Base-by-base conservation (phyloP, 2,329 filamentous ascomycete genomes). In the Botrytis aclada region DNA sequence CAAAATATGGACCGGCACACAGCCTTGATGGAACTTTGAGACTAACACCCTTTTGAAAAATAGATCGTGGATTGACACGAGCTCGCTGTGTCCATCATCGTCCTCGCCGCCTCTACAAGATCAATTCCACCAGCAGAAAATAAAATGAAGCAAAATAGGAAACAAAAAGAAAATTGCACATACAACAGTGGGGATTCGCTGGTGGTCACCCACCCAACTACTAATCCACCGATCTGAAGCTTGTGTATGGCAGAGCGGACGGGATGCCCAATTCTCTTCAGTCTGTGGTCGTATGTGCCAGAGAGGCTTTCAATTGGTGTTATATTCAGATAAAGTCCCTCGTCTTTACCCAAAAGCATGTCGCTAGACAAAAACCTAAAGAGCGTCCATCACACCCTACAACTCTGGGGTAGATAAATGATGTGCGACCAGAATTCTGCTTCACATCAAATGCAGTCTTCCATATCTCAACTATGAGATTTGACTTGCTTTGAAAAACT, bases 171-270 rank as follows among this genome's bases (percentile, higher is more conserved):
- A 25, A 16, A 3, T 9, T 6, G 1, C 4, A 67, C 65, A 67
- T 67, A 67, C 65, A 67, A 67, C 65, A 67, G 54, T 51, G 60
- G 51, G 45, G 64, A 54, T 51, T 78, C 76, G 76, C 77, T 78
- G 61, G 61, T 63, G 61, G 76, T 78, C 76, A 77, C 77, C 77
- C 75, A 78, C 77, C 77, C 76, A 78, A 78, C 77, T 78, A 78
- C 77, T 77, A 77, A 77, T 77, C 76, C 72, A 70, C 76, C 77
- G 76, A 77, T 78, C 74, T 77, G 74, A 75, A 73, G 76, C 77
- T 78, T 78, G 70, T 77, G 75, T 77, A 77, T 76, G 76, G 76
- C 76, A 78, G 76, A 78, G 76, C 76, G 76, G 77, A 78, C 77
- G 76, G 76, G 77, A 78, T 78, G 77, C 76, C 75, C 76, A 78